Percentiles rank a stretch among this genome's conserved stretches.
Evolutionary conservation across 2,329 filamentous ascomycete genomes (phyloP).

Genomic region (Aspergillus calidoustus): DNA sequence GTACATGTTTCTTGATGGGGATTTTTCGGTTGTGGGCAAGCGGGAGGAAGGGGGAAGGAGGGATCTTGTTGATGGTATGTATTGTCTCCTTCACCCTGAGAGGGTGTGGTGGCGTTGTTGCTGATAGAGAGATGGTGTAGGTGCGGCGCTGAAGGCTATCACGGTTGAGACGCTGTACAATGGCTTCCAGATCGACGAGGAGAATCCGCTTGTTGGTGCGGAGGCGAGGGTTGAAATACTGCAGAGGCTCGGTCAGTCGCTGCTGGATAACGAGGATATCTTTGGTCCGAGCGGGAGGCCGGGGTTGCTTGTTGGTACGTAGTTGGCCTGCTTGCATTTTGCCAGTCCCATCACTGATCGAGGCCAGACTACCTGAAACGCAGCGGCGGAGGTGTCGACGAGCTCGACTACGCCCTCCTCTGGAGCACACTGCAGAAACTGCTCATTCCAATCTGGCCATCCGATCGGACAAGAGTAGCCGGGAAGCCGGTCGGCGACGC

Average conservation of each 20-base stretch:
- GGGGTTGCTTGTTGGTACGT: constrained; percentile 55
- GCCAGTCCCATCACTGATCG: not conserved
- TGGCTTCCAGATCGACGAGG: constrained; percentile 51
- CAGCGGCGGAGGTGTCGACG: constrained; percentile 26
- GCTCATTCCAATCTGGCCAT: constrained; percentile 56
- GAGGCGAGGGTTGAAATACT: constrained; percentile 50
- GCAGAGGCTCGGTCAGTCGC: constrained; percentile 48
- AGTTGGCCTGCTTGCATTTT: not conserved
- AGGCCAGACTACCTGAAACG: constrained; percentile 49
- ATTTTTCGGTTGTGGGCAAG: constrained; percentile 41
- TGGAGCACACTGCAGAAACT: constrained; percentile 52
- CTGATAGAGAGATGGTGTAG: not conserved
- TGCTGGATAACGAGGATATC: constrained; percentile 43
- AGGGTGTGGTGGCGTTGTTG: not conserved
- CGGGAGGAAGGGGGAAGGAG: not conserved
- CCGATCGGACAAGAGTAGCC: constrained; percentile 47
- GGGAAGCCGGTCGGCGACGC: constrained; percentile 55
- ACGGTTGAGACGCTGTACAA: constrained; percentile 38
- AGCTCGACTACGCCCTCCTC: constrained; percentile 46
- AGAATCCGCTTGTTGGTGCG: constrained; percentile 52
- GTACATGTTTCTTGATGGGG: constrained; percentile 54
- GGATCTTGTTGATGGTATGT: constrained; percentile 18
- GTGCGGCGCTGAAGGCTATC: constrained; percentile 30
- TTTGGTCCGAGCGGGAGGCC: constrained; percentile 52
- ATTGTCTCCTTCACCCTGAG: not conserved